Evolutionary conservation across 768 basidiomycete species (phyloP), one percentile per base, ranked within the genome.

Genomic region (Amylocystis lapponica): DNA sequence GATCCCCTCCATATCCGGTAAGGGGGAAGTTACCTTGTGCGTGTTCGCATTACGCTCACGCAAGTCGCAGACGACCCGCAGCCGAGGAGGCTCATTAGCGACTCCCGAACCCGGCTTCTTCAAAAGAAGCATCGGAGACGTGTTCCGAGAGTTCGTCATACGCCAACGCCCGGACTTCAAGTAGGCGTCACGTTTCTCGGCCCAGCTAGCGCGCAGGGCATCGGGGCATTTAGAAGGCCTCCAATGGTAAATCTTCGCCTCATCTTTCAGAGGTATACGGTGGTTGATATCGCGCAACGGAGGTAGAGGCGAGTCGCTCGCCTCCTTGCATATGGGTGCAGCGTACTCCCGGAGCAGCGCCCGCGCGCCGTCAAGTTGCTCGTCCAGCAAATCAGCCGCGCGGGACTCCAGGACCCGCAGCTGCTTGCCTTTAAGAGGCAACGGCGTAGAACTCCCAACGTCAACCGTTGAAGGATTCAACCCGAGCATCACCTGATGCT

Each of bases 271-370:
- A 0, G 63, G 63, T 3, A 70, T 70, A 1, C 31, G 33, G 47
- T 70, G 64, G 40, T 69, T 70, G 19, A 70, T 64, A 0, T 33
- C 60, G 0, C 66, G 20, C 4, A 63, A 32, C 2, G 60, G 60
- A 0, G 59, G 61, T 13, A 62, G 34, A 0, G 49, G 47, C 12
- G 59, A 45, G 23, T 52, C 44, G 8, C 41, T 49, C 0, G 54
- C 45, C 13, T 56, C 46, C 12, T 22, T 39, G 22, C 53, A 54
- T 2, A 58, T 39, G 6, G 39, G 29, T 0, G 14, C 22, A 1
- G 58, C 54, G 19, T 61, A 49, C 19, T 52, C 36, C 21, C 47
- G 45, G 14, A 59, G 19, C 2, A 29, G 23, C 14, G 39, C 10
- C 3, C 56, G 49, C 14, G 53, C 43, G 10, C 32, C 12, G n/a